Evolutionary conservation across 768 basidiomycete genomes (phyloP), one percentile per base, ranked within the genome.

Genomic region (Pisolithus microcarpus): DNA sequence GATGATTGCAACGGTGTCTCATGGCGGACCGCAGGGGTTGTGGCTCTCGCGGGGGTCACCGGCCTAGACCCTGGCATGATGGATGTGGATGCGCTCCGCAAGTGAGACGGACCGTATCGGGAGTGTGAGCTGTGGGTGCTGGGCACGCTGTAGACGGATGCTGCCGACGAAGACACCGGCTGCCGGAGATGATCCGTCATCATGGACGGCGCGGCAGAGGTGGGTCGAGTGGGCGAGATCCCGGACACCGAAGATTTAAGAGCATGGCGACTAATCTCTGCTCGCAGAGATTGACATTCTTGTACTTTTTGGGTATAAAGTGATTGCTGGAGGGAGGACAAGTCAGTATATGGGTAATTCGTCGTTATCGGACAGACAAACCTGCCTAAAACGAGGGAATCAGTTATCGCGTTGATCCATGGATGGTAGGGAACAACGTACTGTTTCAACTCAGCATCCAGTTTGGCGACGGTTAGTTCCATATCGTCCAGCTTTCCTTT

Each of bases 371-470:
- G 16, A 46, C 44, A 54, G 42, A 46, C 48, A 49, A 65, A 82
- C 79, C 78, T 82, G 76, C 78, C 82, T 84, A 65, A 49, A 61
- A 54, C 15, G 49, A 59, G 53, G 50, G 52, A 51, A 62, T 61
- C 54, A 61, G 53, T 47, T 28, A 61, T 59, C 49, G 46, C 3
- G 54, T 47, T 44, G 34, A 51, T 48, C 37, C 21, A 38, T 10
- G 18, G n/a, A 9, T 23, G 43, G 54, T 43, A 24, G 57, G 59
- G 39, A 51, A 37, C 51, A 38, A 74, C 85, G 60, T 69, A 88
- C 87, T 78, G 81, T 69, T 79, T 79, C 63, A 87, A 69, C 63
- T 90, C 87, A 52, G 75, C 69, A 61, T 90, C 85, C 54, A 87
- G 68, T 66, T 81, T 81, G 52, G 72, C 65, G 57, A 78, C 75